These are phyloP conservation scores for Crotalaria pallida DNA, from an alignment of 306 rosid genomes.

Conservation along the genomic window DNA sequence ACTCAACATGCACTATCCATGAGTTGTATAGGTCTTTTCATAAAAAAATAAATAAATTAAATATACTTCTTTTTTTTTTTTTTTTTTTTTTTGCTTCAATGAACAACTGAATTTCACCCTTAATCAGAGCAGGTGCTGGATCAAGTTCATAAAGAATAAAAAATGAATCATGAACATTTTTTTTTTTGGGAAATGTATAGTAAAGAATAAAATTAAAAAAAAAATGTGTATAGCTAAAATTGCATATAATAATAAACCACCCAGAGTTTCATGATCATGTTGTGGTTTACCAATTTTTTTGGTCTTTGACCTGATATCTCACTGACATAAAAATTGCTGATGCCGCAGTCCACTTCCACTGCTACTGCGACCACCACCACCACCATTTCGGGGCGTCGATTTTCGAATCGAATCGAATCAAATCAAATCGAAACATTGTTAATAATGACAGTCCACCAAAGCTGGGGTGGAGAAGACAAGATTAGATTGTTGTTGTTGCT, in stretches of 20 bases:
- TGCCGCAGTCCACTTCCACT: too few relatives aligned
- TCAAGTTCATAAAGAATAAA: conserved; percentile 32
- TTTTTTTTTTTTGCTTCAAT: neutral
- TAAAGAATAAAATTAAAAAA: neutral
- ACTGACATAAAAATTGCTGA: too few relatives aligned
- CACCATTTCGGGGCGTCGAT: too few relatives aligned
- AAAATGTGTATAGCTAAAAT: conserved; percentile 18
- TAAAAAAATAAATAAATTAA: conserved; percentile 1
- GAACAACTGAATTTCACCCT: conserved; percentile 24
- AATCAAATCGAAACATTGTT: conserved; percentile 25
- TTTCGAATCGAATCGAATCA: too few relatives aligned
- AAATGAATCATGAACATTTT: conserved; percentile 39
- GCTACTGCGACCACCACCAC: too few relatives aligned
- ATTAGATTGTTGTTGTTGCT: conserved; percentile 31
- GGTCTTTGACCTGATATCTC: too few relatives aligned
- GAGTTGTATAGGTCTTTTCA: conserved; percentile 30
- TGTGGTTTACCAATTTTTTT: neutral
- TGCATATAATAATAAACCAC: conserved; percentile 25
- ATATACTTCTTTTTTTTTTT: too few relatives aligned
- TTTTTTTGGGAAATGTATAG: conserved; percentile 7
- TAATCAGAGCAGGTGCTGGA: neutral
- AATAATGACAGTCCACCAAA: conserved; percentile 98
- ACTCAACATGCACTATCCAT: conserved; percentile 54
- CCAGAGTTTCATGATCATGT: conserved; percentile 10
- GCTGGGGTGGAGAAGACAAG: conserved; percentile 60